These are phyloP conservation scores for Leccinum subgranulosum DNA, from an alignment of 768 basidiomycete genomes.

Conservation along the genomic window DNA sequence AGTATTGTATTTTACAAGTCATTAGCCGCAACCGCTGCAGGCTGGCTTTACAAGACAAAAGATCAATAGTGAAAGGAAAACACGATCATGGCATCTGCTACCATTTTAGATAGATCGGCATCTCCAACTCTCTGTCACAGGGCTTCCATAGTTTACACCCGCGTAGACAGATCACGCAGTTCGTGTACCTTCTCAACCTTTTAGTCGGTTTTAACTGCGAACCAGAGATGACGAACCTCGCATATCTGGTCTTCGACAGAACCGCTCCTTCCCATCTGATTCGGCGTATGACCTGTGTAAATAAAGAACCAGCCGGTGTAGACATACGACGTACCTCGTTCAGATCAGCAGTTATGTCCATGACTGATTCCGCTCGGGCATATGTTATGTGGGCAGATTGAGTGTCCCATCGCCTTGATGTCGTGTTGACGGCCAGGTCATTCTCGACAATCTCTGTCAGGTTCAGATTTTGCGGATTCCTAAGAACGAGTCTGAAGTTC, in stretches of 20 bases:
- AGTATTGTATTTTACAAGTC: neutral
- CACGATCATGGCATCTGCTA: no score
- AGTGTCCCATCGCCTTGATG: neutral
- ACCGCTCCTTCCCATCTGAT: neutral
- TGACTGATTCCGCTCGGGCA: neutral
- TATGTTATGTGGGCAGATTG: neutral
- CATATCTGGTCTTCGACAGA: neutral
- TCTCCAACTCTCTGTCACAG: neutral
- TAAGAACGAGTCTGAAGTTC: neutral
- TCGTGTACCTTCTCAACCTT: neutral
- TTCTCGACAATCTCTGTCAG: neutral
- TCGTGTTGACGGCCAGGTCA: neutral
- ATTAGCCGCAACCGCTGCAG: neutral
- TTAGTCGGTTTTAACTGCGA: neutral
- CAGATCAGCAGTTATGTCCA: neutral
- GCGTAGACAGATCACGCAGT: neutral
- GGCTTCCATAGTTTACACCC: neutral
- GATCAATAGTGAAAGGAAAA: no score
- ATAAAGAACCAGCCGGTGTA: neutral
- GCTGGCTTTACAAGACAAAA: no score
- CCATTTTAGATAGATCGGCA: no score
- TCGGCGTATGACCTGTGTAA: neutral
- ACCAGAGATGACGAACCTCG: neutral
- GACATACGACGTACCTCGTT: neutral
- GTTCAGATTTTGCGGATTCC: neutral